Evolutionary conservation across 73 alveolate genomes (phyloP), one percentile per base, ranked within the genome.

Genomic region (Loxodes magnus): DNA sequence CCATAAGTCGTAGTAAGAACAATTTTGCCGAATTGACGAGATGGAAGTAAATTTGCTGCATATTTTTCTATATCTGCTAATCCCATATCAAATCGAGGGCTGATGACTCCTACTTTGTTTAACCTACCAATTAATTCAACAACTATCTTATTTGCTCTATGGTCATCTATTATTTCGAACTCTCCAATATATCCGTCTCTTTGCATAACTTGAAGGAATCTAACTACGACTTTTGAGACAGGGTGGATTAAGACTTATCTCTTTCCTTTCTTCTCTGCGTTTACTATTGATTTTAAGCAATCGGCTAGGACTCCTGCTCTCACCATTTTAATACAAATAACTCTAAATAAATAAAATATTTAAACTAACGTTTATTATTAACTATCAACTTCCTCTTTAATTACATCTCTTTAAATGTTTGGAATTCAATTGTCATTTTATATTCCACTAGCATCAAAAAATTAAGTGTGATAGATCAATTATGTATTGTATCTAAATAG

Each of bases 51-150:
- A 73, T 85, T 68, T 59, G 64, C 51, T 50, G 88, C 67, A 75
- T 63, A 64, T 88, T 84, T 70, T 66, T 84, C 97, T 69, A 75
- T 66, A 59, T 57, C 77, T 71, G 39, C 61, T 42, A 78, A 51
- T 37, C 39, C 21, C 15, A 79, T 64, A 67, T 92, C 97, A 77
- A 73, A 92, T 35, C 98, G 70, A 30, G 98, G 98, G 30, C 97
- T 88, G 77, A 92, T 92, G 51, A 92, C 98, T 37, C 98, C 97
- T 77, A 97, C 85, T 75, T 89, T 83, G 90, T 78, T 82, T 56
- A 92, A 64, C 61, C 99, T 79, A 41, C 99, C 98, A 60, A 70
- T 60, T 42, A 92, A 71, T 44, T 92, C 97, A 31, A 92, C 92
- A 35, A 92, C 95, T 50, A 92, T 87, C 87, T 92, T 92, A 34